Evolutionary conservation across 2,329 filamentous ascomycete genomes (phyloP), one percentile per base, ranked within the genome.

Genomic region (Penicillium sp.): DNA sequence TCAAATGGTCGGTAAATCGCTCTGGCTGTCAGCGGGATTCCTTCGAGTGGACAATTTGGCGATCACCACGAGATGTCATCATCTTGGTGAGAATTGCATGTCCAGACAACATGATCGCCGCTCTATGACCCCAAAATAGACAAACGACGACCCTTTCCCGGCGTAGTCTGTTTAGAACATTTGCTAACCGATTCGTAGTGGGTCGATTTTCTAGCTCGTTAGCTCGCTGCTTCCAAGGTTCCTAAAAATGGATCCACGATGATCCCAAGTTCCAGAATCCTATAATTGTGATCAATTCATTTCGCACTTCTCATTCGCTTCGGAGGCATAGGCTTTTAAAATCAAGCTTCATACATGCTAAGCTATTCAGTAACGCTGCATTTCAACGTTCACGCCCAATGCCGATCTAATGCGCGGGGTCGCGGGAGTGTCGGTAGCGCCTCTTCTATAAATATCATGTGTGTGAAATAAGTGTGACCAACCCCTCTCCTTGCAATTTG

Each of bases 391-490:
- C 18, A 16, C 31, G 8, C 38, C n/a, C 9, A 8, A 34, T 18
- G 12, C 36, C 24, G 38, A 42, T 34, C 21, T 23, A 41, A 38
- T 43, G 24, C 41, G 33, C 18, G 42, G 42, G 42, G 42, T 44
- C 33, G 24, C 42, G 42, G 33, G 18, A 41, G 33, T 4, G 29
- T 16, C 33, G 33, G 31, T 31, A 28, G 33, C 31, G 28, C 13
- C 5, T 39, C n/a, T 38, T 45, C 47, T 50, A 45, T 44, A 50
- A 13, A 45, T 50, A 45, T 39, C 41, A 4, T 18, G 42, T 23
- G 26, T 31, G 38, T 18, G 16, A 39, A 36, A 23, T 15, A 49
- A 13, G 16, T 39, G 26, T 29, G 23, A 33, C 18, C 21, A 10
- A 21, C 47, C 46, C 31, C 46, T 36, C 31, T 29, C n/a, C 31